These are phyloP conservation scores for Dissophora globulifera DNA, from an alignment of 192 early-diverging fungal genomes.

Conservation along the genomic window DNA sequence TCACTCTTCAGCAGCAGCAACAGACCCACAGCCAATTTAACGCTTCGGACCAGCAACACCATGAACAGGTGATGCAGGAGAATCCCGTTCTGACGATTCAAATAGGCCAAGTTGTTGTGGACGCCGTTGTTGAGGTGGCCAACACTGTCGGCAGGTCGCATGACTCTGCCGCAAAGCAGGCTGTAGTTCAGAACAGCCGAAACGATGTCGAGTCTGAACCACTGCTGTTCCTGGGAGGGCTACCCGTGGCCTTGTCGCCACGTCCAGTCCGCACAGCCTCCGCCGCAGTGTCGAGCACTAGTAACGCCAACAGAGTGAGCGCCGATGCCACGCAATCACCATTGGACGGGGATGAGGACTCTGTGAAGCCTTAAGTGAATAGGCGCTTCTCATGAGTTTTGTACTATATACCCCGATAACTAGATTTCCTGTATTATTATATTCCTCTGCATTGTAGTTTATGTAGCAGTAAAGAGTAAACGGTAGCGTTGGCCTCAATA, in stretches of 20 bases:
- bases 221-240: slow-evolving; percentile 42
- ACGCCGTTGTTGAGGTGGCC: neutral
- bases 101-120: slow-evolving; percentile 15
- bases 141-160: slow-evolving; percentile 16
- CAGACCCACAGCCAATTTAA: neutral
- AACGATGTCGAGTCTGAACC: slow-evolving; percentile 49
- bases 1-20: neutral
- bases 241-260: slow-evolving; percentile 36
- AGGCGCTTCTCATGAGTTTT: neutral
- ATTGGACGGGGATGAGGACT: neutral
- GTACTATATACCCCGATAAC: no score
- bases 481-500: no score
- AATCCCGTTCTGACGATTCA: slow-evolving; percentile 4
- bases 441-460: no score
- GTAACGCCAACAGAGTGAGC: neutral
- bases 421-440: no score
- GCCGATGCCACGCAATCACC: neutral
- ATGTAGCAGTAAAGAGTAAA: no score
- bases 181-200: slow-evolving; percentile 53
- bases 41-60: neutral
- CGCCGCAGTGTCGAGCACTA: no score
- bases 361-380: neutral
- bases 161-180: slow-evolving; percentile 33
- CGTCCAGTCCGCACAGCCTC: slow-evolving; percentile 15
- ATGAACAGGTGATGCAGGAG: neutral